Conservation (phyloP, 139 green algal species). For the Yamagishiella unicocca region DNA sequence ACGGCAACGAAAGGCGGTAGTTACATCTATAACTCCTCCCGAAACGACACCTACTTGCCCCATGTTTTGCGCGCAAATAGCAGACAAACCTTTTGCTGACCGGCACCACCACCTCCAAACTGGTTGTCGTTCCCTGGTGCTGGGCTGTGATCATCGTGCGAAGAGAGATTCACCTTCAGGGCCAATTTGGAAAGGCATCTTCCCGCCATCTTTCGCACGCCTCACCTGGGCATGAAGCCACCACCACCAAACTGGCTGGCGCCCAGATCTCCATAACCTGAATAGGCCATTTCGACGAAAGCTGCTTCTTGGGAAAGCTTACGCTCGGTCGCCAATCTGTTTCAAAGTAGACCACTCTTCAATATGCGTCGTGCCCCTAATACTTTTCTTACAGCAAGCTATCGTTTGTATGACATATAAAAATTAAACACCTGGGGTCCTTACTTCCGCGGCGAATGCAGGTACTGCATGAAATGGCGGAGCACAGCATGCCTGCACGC, state of each 20-base stretch:
- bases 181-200: not conserved
- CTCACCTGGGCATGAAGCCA: constrained; percentile 42
- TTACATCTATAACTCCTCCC: too few relatives aligned
- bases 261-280: constrained; percentile 19
- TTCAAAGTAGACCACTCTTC: too few relatives aligned
- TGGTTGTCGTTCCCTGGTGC: constrained; percentile 10
- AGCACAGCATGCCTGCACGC: not conserved
- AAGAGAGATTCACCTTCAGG: not conserved
- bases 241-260: constrained; percentile 44
- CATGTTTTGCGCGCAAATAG: not conserved
- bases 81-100: constrained; percentile 19
- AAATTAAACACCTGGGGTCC: too few relatives aligned
- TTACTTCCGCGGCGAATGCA: too few relatives aligned
- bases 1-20: too few relatives aligned
- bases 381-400: too few relatives aligned
- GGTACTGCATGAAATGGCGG: not conserved
- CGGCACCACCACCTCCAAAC: constrained; percentile 24
- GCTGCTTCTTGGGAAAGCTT: too few relatives aligned
- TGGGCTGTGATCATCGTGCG: not conserved
- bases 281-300: constrained; percentile 21
- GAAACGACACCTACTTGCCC: too few relatives aligned
- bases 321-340: too few relatives aligned
- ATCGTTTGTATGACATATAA: too few relatives aligned
- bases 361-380: too few relatives aligned
- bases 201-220: constrained; percentile 3